Base-by-base conservation (phyloP, 106 monocot species). In the Acorus gramineus region DNA sequence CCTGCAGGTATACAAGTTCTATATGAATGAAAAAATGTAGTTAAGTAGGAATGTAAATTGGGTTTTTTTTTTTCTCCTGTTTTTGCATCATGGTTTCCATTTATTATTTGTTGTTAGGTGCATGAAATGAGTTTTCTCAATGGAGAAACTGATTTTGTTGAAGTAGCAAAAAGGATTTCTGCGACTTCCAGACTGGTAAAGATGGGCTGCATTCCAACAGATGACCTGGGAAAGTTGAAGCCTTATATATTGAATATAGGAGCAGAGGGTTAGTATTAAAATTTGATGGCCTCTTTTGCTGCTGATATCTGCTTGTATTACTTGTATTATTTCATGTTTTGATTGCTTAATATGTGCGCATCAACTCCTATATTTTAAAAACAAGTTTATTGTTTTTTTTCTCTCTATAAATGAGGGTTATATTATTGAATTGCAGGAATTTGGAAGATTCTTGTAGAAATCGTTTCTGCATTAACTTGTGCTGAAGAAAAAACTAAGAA, bases 381-480 rank as follows among this genome's bases (percentile, higher is more conserved):
- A 1, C 28, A 28, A 69, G 49, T 45, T 52, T 0, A 3, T 4
- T 70, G 50, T 61, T 67, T 66, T 52, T 44, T 14, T 11, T 49
- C n/a, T 64, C 11, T 28, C 28, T 28, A 28, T 28, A 28, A 28
- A 28, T 28, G 28, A 28, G 28, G 28, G 28, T 28, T 28, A 28
- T 28, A 28, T 28, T 28, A 28, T 28, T 28, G 28, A 28, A 58
- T 59, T 72, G 52, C 80, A 96, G 96, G 74, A 72, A 65, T 57
- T 47, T 90, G 78, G 91, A 78, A 10, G 64, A 64, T 81, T 73
- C 85, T 98, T 49, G 67, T 92, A 56, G 96, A 88, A 78, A 77
- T 91, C 66, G 79, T 69, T 66, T 64, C 73, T 44, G 71, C 80
- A 59, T 44, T 98, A 42, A 72, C 72, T 45, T 65, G 8, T 45